These are phyloP conservation scores for Karstenula rhodostoma DNA, from an alignment of 2,329 filamentous ascomycete species.

Conservation along the genomic window DNA sequence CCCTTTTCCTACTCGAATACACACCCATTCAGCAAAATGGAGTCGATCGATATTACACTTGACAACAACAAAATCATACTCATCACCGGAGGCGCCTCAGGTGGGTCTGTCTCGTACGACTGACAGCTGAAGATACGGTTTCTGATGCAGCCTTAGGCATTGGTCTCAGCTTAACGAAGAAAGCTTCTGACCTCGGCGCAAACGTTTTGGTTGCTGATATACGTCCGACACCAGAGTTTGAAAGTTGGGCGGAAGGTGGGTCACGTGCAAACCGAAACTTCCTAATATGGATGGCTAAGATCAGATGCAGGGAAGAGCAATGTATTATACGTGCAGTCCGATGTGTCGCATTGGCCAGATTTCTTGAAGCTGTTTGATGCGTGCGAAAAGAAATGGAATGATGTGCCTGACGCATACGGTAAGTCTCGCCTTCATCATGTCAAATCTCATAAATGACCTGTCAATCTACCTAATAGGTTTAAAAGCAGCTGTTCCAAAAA, in stretches of 20 bases:
- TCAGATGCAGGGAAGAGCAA: constrained; percentile 24
- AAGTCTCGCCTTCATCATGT: background rate
- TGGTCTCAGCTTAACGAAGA: constrained; percentile 40
- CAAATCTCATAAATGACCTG: background rate
- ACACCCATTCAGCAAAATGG: constrained; percentile 12
- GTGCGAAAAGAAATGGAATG: constrained; percentile 39
- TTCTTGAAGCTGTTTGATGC: constrained; percentile 34
- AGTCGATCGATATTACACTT: constrained; percentile 40
- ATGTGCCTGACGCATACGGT: constrained; percentile 42
- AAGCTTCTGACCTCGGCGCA: constrained; percentile 34
- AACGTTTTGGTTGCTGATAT: constrained; percentile 37
- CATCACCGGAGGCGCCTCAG: constrained; percentile 48
- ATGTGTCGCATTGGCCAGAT: constrained; percentile 39
- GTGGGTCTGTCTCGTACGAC: constrained; percentile 18
- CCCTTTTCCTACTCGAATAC: background rate
- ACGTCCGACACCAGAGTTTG: constrained; percentile 31
- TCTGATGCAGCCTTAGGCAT: constrained; percentile 34
- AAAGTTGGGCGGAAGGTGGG: constrained; percentile 21
- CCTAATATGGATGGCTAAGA: background rate
- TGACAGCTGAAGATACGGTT: background rate
- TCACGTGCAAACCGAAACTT: background rate
- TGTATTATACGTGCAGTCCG: constrained; percentile 37
- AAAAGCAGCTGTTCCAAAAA: too few relatives aligned
- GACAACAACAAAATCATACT: constrained; percentile 40
- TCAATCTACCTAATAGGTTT: too few relatives aligned